These are phyloP conservation scores for Elongisporangium senticosum DNA, from an alignment of 352 stramenopile genomes.

Conservation along the genomic window DNA sequence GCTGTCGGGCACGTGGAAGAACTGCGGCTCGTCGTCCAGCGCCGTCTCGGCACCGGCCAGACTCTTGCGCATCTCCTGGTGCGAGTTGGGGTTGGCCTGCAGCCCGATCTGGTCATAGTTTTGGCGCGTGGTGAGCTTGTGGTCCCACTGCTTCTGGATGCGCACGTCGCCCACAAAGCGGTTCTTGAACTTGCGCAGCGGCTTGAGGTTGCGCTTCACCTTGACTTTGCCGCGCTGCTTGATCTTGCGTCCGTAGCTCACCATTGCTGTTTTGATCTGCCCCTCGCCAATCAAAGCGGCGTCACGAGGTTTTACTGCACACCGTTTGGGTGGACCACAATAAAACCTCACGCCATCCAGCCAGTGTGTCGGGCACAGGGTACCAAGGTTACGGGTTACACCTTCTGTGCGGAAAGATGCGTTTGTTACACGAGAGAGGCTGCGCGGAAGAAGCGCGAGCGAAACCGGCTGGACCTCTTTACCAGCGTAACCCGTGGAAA, in stretches of 20 bases:
- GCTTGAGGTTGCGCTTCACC: conserved; percentile 63
- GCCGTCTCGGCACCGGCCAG: conserved; percentile 37
- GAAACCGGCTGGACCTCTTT: background rate
- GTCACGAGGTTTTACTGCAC: background rate
- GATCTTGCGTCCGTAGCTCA: conserved; percentile 43
- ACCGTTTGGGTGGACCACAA: background rate
- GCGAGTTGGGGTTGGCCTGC: conserved; percentile 57
- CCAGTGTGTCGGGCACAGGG: background rate
- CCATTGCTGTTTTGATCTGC: conserved; percentile 17
- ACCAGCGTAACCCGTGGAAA: background rate
- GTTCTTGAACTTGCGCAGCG: conserved; percentile 67
- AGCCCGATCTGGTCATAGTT: conserved; percentile 78
- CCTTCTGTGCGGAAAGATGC: background rate
- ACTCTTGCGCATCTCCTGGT: conserved; percentile 40
- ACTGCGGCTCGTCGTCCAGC: conserved; percentile 50
- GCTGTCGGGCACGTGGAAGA: conserved; percentile 76
- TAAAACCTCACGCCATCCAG: background rate
- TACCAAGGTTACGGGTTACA: background rate
- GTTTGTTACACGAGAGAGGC: background rate
- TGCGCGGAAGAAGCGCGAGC: background rate
- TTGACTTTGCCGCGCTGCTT: conserved; percentile 66
- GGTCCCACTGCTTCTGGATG: conserved; percentile 71
- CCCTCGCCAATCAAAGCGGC: background rate
- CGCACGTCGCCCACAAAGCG: conserved; percentile 66
- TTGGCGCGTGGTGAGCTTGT: conserved; percentile 73